Evolutionary conservation across 352 stramenopile species (phyloP).

Genomic region (Saprolegnia parasitica): DNA sequence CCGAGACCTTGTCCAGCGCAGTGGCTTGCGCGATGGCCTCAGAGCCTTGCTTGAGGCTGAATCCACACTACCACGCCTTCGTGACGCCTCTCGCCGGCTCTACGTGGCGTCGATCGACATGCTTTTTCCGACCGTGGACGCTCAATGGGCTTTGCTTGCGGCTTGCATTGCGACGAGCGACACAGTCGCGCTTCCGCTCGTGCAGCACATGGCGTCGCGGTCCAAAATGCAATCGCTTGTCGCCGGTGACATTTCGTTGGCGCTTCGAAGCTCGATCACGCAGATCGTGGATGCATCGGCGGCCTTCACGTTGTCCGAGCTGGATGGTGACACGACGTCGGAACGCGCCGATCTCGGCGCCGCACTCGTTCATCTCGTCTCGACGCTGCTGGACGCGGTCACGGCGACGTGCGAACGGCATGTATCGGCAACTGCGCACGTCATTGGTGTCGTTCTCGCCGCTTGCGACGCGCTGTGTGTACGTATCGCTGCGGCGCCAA

Average conservation of each 20-base stretch:
- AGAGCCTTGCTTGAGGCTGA: no score
- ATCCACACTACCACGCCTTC: no score
- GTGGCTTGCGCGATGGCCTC: no score
- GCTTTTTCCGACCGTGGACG: conserved; percentile 2
- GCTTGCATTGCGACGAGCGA: conserved; percentile 12
- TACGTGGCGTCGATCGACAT: conserved; percentile 21
- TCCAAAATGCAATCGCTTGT: conserved; percentile 11
- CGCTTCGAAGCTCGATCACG: neutral
- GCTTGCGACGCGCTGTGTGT: conserved; percentile 5
- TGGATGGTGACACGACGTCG: neutral
- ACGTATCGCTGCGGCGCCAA: neutral
- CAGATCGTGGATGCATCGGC: neutral
- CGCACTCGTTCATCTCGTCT: neutral
- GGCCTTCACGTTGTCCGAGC: neutral
- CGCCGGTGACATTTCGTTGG: neutral
- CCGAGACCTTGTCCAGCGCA: no score
- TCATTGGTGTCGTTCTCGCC: neutral
- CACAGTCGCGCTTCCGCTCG: neutral
- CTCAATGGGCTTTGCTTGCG: conserved; percentile 16
- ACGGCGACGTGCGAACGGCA: neutral
- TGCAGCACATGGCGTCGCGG: conserved; percentile 2
- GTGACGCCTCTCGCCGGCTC: neutral
- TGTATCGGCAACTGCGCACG: neutral
- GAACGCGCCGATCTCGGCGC: neutral
- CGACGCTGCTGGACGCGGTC: neutral